These are phyloP conservation scores for Cyberlindnera lachancei DNA, from an alignment of 805 yeast genomes.

Conservation along the genomic window DNA sequence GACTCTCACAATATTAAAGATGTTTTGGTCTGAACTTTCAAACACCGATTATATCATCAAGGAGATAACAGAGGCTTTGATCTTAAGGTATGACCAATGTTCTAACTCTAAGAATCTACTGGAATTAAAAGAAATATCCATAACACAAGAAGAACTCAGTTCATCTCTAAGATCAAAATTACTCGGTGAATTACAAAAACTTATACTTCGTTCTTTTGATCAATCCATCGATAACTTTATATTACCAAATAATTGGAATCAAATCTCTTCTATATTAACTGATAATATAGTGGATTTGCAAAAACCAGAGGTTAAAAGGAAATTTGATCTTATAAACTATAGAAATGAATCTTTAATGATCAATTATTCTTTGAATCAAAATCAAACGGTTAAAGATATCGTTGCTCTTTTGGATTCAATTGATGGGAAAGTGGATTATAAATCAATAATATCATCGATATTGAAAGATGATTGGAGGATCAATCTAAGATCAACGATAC, in stretches of 20 bases:
- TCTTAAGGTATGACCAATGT: constrained; percentile 38
- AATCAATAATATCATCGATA: constrained; percentile 23
- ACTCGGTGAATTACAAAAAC: constrained; percentile 18
- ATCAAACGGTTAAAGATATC: constrained; percentile 18
- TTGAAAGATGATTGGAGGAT: constrained; percentile 26
- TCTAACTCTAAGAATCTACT: constrained; percentile 26
- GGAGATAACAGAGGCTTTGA: constrained; percentile 53
- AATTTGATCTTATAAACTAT: constrained; percentile 52
- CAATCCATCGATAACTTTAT: constrained; percentile 48
- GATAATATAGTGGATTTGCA: constrained; percentile 29
- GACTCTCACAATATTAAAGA: constrained; percentile 44
- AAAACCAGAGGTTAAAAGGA: constrained; percentile 32
- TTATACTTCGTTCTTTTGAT: constrained; percentile 25
- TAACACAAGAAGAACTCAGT: constrained; percentile 29
- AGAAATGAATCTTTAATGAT: constrained; percentile 67
- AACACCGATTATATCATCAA: constrained; percentile 51
- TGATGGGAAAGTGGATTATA: constrained; percentile 26
- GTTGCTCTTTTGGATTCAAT: constrained; percentile 31
- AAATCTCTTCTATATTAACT: constrained; percentile 41
- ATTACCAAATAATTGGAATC: constrained; percentile 55
- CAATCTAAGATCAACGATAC: constrained; percentile 28
- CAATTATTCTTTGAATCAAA: constrained; percentile 27
- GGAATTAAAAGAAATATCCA: constrained; percentile 27
- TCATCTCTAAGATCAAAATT: constrained; percentile 24
- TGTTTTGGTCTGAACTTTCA: constrained; percentile 67